Conservation (phyloP, 129 eudicot genomes). For the Chrysanthemum makinoi region DNA sequence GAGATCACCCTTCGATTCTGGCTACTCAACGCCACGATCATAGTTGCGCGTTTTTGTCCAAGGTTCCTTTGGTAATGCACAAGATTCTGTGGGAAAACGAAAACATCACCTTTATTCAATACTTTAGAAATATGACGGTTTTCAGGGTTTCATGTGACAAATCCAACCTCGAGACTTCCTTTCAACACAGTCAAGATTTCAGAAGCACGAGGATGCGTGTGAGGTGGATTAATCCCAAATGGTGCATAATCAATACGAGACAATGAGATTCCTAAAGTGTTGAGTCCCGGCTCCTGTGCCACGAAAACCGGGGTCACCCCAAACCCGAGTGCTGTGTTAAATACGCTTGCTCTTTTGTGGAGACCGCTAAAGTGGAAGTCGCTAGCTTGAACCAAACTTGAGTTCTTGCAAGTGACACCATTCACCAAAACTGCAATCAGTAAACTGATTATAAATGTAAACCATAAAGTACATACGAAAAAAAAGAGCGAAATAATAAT, state of each 20-base stretch:
- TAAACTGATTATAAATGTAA: neutral
- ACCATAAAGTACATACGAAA: neutral
- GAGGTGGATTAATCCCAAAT: conserved; percentile 36
- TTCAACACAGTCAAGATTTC: conserved; percentile 30
- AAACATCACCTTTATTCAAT: conserved; percentile 33
- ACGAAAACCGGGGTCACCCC: conserved; percentile 23
- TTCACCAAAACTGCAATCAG: conserved; percentile 27
- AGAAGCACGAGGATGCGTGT: conserved; percentile 39
- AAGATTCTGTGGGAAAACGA: conserved; percentile 32
- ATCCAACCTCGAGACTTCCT: conserved; percentile 40
- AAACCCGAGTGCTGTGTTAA: conserved; percentile 18
- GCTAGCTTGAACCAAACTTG: conserved; percentile 23
- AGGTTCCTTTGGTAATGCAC: conserved; percentile 33
- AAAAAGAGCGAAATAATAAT: neutral
- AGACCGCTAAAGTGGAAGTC: conserved; percentile 38
- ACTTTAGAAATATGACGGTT: conserved; percentile 27
- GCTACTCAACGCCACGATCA: conserved; percentile 28
- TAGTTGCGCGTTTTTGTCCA: conserved; percentile 19
- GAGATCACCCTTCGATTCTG: conserved; percentile 28
- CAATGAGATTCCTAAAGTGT: conserved; percentile 38
- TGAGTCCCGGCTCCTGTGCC: conserved; percentile 32
- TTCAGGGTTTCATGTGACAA: conserved; percentile 38
- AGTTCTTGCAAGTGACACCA: conserved; percentile 32
- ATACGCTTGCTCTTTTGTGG: conserved; percentile 24
- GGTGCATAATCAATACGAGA: conserved; percentile 34